phyloP scores from a whole-genome alignment of 768 basidiomycete species.

The Ephemerocybe angulata region DNA sequence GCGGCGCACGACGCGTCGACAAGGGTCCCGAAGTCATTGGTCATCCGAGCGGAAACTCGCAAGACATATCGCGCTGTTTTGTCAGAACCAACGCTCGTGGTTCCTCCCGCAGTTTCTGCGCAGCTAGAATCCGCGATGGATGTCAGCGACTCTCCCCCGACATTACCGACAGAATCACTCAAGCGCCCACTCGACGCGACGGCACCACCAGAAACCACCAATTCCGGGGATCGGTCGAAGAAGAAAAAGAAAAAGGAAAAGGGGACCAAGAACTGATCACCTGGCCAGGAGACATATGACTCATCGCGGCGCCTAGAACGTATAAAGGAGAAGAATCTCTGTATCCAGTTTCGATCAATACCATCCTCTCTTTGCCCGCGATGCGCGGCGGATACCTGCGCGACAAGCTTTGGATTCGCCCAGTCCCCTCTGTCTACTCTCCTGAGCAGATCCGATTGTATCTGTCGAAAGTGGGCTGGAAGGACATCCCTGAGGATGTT shows the following conservation, averaged over 20 bases:
- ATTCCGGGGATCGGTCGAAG: background rate
- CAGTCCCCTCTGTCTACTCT: slow-evolving; percentile 20
- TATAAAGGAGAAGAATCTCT: background rate
- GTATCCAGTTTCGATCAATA: background rate
- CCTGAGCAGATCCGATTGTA: slow-evolving; percentile 20
- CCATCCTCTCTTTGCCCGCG: background rate
- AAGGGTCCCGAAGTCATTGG: slow-evolving; percentile 58
- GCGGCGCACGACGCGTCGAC: slow-evolving; percentile 60
- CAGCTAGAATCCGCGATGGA: background rate
- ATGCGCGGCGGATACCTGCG: slow-evolving; percentile 13
- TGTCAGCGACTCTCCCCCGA: background rate
- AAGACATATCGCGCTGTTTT: slow-evolving; percentile 77
- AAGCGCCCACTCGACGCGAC: background rate
- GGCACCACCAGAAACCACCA: background rate
- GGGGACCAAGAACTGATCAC: background rate
- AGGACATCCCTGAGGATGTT: slow-evolving; percentile 5
- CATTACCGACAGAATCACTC: too few relatives aligned
- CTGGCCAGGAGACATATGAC: background rate
- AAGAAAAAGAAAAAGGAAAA: slow-evolving; percentile 12
- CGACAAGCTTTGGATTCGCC: slow-evolving; percentile 22
- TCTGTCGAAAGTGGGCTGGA: slow-evolving; percentile 11
- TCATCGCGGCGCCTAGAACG: background rate
- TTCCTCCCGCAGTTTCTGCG: slow-evolving; percentile 34
- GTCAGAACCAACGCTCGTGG: slow-evolving; percentile 67
- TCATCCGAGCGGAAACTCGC: slow-evolving; percentile 76